Evolutionary conservation across 2,329 filamentous ascomycete species (phyloP).

Genomic region (Fusarium multiceps): DNA sequence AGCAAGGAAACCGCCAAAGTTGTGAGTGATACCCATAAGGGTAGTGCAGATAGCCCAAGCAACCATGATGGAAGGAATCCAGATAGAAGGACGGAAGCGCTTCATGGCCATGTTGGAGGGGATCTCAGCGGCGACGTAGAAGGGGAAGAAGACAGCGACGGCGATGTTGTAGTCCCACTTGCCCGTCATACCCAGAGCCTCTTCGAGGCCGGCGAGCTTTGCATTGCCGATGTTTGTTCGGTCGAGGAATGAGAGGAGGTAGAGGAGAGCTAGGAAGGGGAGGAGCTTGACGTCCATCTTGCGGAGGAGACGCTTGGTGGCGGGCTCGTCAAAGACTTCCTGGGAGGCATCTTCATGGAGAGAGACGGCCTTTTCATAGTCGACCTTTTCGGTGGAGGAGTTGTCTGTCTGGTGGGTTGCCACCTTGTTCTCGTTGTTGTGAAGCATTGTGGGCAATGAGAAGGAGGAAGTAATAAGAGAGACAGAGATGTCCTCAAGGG

Average conservation of each 20-base stretch:
- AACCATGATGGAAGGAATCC: slow-evolving; percentile 61
- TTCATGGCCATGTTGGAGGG: slow-evolving; percentile 66
- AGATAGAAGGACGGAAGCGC: slow-evolving; percentile 58
- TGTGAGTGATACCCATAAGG: slow-evolving; percentile 60
- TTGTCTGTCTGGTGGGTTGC: slow-evolving; percentile 31
- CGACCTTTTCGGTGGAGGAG: slow-evolving; percentile 46
- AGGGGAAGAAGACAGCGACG: slow-evolving; percentile 64
- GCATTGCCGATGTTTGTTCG: slow-evolving; percentile 65
- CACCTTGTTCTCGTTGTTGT: slow-evolving; percentile 27
- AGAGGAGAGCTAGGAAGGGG: slow-evolving; percentile 69
- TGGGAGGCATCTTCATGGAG: slow-evolving; percentile 41
- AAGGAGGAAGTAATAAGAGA: neutral
- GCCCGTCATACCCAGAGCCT: slow-evolving; percentile 47
- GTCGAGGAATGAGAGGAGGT: slow-evolving; percentile 65
- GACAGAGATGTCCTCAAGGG: slow-evolving; percentile 23
- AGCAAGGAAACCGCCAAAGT: slow-evolving; percentile 60
- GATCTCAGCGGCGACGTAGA: slow-evolving; percentile 61
- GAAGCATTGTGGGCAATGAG: slow-evolving; percentile 33
- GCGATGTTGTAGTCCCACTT: slow-evolving; percentile 54
- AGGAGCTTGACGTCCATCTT: slow-evolving; percentile 67
- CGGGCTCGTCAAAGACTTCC: slow-evolving; percentile 47
- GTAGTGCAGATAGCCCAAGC: slow-evolving; percentile 58
- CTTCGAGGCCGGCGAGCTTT: slow-evolving; percentile 64
- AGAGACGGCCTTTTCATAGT: slow-evolving; percentile 45
- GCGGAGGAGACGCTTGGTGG: slow-evolving; percentile 63